Base-by-base conservation (phyloP, 164 flowering plant genomes). In the Malania oleifera region DNA sequence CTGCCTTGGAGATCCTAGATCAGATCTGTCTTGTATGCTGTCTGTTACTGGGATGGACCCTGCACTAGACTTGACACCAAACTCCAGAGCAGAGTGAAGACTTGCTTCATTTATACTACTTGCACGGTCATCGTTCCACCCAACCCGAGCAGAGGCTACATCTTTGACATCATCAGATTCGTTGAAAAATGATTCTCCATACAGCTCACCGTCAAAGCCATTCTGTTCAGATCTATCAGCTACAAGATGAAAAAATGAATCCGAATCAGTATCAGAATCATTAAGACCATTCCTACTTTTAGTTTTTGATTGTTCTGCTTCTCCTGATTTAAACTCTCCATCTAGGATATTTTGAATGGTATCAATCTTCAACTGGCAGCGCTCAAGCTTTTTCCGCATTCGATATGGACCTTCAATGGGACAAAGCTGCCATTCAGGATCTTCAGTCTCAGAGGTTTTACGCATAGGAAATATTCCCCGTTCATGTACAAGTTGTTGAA, bases 321-420 rank as follows among this genome's bases (percentile, higher is more conserved):
- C 80, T 18, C 56, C 75, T 2, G 75, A 50, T 40, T 78, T 84
- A 63, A 82, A 73, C 27, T 71, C 72, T 40, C 75, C 80, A 67
- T 70, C 68, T 49, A 86, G 75, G 63, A 84, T 78, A 78, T 79
- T 79, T 55, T 85, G 84, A 52, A 91, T 83, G 26, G 90, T 77
- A 60, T 82, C 87, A 69, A 91, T 76, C 62, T 72, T 87, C 46
- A 84, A 56, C 54, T 77, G 81, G 77, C 85, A 82, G 22, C 82
- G 84, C 77, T 95, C 98, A 37, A 95, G 89, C 73, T 95, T 95
- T 70, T 91, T 95, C 34, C 99, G 98, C 99, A 87, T 95, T 64
- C 99, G 64, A 58, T 85, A 95, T 47, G 99, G 99, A 62, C 99
- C 99, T 71, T 95, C 99, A 68, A 95, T 95, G 14, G 97, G 95